Base-by-base conservation (phyloP, 1,139 yeast genomes). In the Casaregolazyma lundiana region DNA sequence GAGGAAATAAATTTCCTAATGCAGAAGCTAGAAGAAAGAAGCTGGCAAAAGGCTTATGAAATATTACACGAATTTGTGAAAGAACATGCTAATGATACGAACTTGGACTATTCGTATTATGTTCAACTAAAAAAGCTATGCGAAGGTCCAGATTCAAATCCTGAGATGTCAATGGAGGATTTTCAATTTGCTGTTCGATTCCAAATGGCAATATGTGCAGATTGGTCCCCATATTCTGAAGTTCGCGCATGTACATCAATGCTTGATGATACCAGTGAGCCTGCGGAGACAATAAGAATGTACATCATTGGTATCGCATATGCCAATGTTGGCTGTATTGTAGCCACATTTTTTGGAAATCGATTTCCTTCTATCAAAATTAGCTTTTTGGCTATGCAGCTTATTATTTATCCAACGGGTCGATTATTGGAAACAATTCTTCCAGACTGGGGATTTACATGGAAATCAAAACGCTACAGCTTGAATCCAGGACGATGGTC, bases 401-500 rank as follows among this genome's bases (percentile, higher is more conserved):
- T 63, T 15, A 74, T 72, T 47, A 74, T 75, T 1, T 73, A 69
- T 60, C 69, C 68, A 57, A 69, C 78, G 58, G 70, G 75, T 52
- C 76, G 75, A 78, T 64, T 60, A 49, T 60, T 61, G 41, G 77
- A 76, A 59, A 69, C 62, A 45, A 20, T 55, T 11, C 61, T 80
- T 11, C 86, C 86, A 7, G 70, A 71, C 44, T 67, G 71, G 70
- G 72, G 70, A 16, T 60, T 77, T 57, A 69, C 55, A 32, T 63
- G 59, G 52, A 64, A 63, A 53, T 75, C 69, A 35, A 59, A 53
- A 47, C 65, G 67, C 47, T 48, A 62, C 56, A 61, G 75, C 45
- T 55, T 77, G 55, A 72, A 80, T 62, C 80, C 81, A 2, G 81
- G 81, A 5, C 79, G 80, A 3, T 83, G 86, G 84, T 68, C 74